Base-by-base conservation (phyloP, 192 early-diverging fungal genomes). In the Chytriomyces confervae region DNA sequence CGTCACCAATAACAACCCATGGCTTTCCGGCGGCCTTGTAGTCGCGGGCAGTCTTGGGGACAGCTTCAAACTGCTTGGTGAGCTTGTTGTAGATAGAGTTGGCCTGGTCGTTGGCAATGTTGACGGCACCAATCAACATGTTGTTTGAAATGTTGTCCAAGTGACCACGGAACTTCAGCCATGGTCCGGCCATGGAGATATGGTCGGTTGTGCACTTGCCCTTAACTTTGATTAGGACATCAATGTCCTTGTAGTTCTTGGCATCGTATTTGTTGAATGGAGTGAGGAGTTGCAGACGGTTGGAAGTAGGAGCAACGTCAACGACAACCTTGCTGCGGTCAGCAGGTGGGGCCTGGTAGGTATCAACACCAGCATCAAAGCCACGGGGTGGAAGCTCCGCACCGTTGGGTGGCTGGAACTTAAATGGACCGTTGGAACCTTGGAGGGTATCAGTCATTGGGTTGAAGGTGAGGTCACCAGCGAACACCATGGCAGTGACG, bases 131-230 rank as follows among this genome's bases (percentile, higher is more conserved):
- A 72, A 98, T 99, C 76, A 99, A 84, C 65, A 96, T 99, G 85
- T 99, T 99, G 84, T 97, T 91, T 45, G 97, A 90, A 80, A 99
- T 95, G 85, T 98, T 99, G 86, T 97, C 92, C 75, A 99, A 82
- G 80, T 99, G 97, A n/a, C 97, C 97, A 82, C 95, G 95, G 87
- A 95, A 99, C 82, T 97, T 97, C 77, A 99, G 88, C 97, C 97
- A 99, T 50, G 93, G 94, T 60, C 97, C 97, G 47, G 96, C 97
- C 20, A 95, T 95, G 62, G 95, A 97, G 80, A 99, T 99, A 79
- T 99, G 97, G 88, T 99, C 97, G 18, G 97, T 99, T 7, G 97
- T 99, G 87, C 97, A 99, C 85, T 99, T 99, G 79, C 97, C 97
- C 87, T 95, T 91, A 63, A 97, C 97, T 78, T 97, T 97, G 79